A percentile compares a stretch with the other conserved stretches of the same genome.
These are phyloP conservation scores for Myriosclerotinia curreyana DNA, from an alignment of 2,329 filamentous ascomycete species.

Conservation along the genomic window DNA sequence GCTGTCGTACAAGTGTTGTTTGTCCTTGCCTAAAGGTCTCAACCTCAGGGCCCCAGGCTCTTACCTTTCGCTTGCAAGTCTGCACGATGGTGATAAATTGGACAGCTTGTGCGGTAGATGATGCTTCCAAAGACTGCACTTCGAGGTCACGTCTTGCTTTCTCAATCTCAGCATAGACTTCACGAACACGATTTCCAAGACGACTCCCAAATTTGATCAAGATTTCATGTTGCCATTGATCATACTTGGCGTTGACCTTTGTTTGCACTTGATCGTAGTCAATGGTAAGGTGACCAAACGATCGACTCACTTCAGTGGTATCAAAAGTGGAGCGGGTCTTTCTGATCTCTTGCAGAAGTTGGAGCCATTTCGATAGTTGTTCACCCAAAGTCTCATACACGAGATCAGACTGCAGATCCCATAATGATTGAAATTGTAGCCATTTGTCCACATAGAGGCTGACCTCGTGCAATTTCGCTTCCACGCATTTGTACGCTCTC, in stretches of 20 bases:
- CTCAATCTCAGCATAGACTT: slow-evolving; percentile 88
- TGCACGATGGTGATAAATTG: slow-evolving; percentile 98
- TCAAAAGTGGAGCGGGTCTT: slow-evolving; percentile 96
- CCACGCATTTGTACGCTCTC: slow-evolving; percentile 77
- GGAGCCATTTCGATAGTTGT: slow-evolving; percentile 87
- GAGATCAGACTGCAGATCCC: slow-evolving; percentile 95
- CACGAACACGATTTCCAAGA: slow-evolving; percentile 84
- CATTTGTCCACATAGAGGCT: slow-evolving; percentile 91
- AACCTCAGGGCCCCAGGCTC: slow-evolving; percentile 91
- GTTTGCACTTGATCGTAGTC: slow-evolving; percentile 99
- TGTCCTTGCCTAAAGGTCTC: slow-evolving; percentile 95
- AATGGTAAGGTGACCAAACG: slow-evolving; percentile 90
- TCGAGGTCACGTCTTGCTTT: slow-evolving; percentile 89
- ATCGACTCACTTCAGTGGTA: slow-evolving; percentile 87
- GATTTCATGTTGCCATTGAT: slow-evolving; percentile 99
- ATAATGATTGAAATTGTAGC: slow-evolving; percentile 97
- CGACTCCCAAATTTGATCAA: slow-evolving; percentile 87
- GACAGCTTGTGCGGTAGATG: slow-evolving; percentile 93
- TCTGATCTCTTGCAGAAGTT: slow-evolving; percentile 93
- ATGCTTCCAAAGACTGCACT: slow-evolving; percentile 85
- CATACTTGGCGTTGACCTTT: slow-evolving; percentile 98
- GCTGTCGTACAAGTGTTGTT: slow-evolving; percentile 83
- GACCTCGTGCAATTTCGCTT: slow-evolving; percentile 77
- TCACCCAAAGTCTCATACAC: slow-evolving; percentile 91
- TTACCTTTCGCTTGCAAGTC: slow-evolving; percentile 90